Evolutionary conservation across 495 filamentous ascomycete species (phyloP), one percentile per base, ranked within the genome.

Genomic region (Friedmanniomyces simplex): DNA sequence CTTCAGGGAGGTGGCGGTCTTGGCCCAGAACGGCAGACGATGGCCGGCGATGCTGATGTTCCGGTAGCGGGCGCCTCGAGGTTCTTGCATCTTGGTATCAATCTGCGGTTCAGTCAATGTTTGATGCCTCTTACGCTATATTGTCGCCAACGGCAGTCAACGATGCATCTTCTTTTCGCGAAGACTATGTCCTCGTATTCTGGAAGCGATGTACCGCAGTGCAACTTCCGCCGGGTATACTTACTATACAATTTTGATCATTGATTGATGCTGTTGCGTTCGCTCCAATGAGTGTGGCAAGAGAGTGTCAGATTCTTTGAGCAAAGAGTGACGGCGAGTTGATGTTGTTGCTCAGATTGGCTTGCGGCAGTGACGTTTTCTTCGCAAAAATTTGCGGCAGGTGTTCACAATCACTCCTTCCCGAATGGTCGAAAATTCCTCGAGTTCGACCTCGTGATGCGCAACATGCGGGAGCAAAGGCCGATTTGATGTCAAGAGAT

Each of bases 11-110:
- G 5, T 43, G 1, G 12, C 49, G 1, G 4, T 55, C 3, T 50
- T n/a, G 20, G 54, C 55, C 45, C 42, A 58, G 32, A 21, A 48
- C 1, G 54, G 48, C 12, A 22, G 50, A 25, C 55, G 54, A 32
- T 62, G 54, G 7, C 20, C 26, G 50, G 18, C n/a, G n/a, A n/a
- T n/a, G n/a, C n/a, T n/a, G n/a, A n/a, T n/a, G n/a, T n/a, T n/a
- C n/a, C n/a, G n/a, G 11, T 12, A 11, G 28, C 10, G 5, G 48
- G 8, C 4, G 20, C 20, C 48, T 47, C 14, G 43, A 47, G 21
- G 7, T n/a, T n/a, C 8, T 8, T 47, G 8, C 43, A 47, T 47
- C 7, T n/a, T 21, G 36, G 37, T 10, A 37, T 8, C 16, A 37
- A 16, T 8, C 34, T 37, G 34, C 16, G 34, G 34, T 16, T 16